Evolutionary conservation across 2,329 filamentous ascomycete genomes (phyloP), one percentile per base, ranked within the genome.

Genomic region (Aspergillus clavatus): DNA sequence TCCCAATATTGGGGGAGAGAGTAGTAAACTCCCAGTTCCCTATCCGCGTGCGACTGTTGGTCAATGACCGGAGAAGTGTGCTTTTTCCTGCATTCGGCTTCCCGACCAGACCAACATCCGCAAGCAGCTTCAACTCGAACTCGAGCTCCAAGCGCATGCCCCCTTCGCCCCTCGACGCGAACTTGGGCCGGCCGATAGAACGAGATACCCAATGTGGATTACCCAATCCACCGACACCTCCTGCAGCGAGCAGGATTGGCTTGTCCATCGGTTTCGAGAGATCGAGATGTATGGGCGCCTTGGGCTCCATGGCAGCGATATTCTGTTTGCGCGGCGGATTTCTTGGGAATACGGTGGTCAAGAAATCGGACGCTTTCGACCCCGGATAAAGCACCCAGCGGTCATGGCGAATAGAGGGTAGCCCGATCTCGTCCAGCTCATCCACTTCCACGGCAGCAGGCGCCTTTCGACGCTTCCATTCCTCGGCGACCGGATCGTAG

Each of bases 21-120:
- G 93, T 98, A 3, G 93, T 98, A 66, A 98, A 98, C 7, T 89
- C 91, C 93, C 93, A 98, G 64, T 87, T 84, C 31, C 93, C 93
- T 4, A 98, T 83, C 29, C 93, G 81, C 1, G 93, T 88, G 48
- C 89, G 84, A 63, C 87, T 94, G 65, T 90, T 90, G 58, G 84
- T 95, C 57, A 98, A 73, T 3, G 90, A 84, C 14, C 93, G 83
- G 12, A 97, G 78, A 1, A 98, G 77, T 0, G 93, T 97, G 63
- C 87, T 94, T 70, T 98, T 98, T 7, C 93, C 93, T 4, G 91
- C 93, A 65, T 98, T 98, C 1, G 93, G 93, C 12, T 97, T 79
- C 1, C 93, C 93, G 12, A 98, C 93, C 2, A 98, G 78, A 0
- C 93, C 93, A 6, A 98, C 86, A 67, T 98, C 93, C 4, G 93